Base-by-base conservation (phyloP, 2,329 filamentous ascomycete genomes). In the Penicillium sp. region DNA sequence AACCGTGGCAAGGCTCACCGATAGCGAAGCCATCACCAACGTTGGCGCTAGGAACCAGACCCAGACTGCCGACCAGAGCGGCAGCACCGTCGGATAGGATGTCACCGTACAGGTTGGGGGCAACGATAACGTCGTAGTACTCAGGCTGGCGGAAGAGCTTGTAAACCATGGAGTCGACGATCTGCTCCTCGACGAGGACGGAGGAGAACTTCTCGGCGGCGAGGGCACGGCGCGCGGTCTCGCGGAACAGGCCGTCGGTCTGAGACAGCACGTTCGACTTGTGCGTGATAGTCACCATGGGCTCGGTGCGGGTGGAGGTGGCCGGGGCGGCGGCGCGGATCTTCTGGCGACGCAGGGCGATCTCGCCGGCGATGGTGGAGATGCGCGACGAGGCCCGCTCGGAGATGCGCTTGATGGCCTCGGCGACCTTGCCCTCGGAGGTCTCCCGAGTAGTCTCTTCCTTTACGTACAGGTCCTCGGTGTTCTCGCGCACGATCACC, bases 131-230 rank as follows among this genome's bases (percentile, higher is more conserved):
- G 72, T 99, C 94, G 84, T 97, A 99, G 68, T 87, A 88, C 67
- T 87, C 82, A 39, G 94, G 94, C 76, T 97, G 90, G 56, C 92
- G 90, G 85, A 97, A 97, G 51, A 99, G 88, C 81, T 97, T 97
- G 84, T 97, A 97, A 52, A 97, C 91, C 94, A 99, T 99, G 56
- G 88, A 92, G 76, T 99, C 94, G 57, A 99, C 92, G 63, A 99
- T 99, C 79, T 99, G 94, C 81, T 97, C 94, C 75, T 97, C 94
- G 48, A 96, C 80, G 38, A 76, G 76, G 48, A 95, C 78, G 45
- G 73, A 74, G 54, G 75, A 74, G 77, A 89, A 96, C 60, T 78
- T 80, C 11, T 81, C 62, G 46, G 80, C 79, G 25, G 84, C 80
- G 8, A 97, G 85, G 4, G 89, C 90, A 27, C 80, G 79, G 61